Evolutionary conservation across 1,284 basidiomycete genomes (phyloP), one percentile per base, ranked within the genome.

Genomic region (Pholiota adiposa): DNA sequence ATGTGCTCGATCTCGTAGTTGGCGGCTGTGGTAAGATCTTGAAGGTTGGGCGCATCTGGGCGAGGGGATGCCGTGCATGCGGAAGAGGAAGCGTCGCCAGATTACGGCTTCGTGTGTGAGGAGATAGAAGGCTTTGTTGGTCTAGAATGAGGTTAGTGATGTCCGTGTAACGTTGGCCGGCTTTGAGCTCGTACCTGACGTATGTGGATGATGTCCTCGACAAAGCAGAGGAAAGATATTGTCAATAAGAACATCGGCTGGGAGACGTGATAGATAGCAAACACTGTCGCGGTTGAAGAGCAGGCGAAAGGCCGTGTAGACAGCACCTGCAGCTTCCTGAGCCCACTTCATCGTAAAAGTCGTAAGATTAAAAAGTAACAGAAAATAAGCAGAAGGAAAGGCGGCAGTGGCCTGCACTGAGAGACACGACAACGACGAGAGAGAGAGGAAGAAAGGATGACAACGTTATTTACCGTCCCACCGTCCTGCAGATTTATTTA

Each of bases 21-120:
- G 4, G 80, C 82, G 51, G 73, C 69, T 6, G 70, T 65, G 16
- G 78, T 67, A 27, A 85, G 83, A n/a, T n/a, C 12, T 79, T 78
- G 53, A 79, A 75, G 0, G 84, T 85, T 0, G 87, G 88, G 2
- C 88, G 87, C 2, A 88, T 72, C 2, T 86, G 85, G 5, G 88
- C 84, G n/a, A 88, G 72, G 83, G 84, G 19, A 87, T 76, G 12
- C 56, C 56, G 36, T 76, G 76, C 60, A 88, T 75, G 12, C 74
- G 71, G 38, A 73, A 72, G 53, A 91, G 73, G 61, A 88, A 82
- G 21, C 82, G 81, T 68, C 87, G 88, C 90, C 90, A 92, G 40
- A 91, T 81, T 52, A 82, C 73, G 16, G 88, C 81, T 60, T 89
- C 82, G 60, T 88, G 87, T 0, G 88, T 88, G 55, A 89, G 76